Evolutionary conservation across 1,139 yeast species (phyloP), one percentile per base, ranked within the genome.

Genomic region (Pneumocystis wakefieldiae): DNA sequence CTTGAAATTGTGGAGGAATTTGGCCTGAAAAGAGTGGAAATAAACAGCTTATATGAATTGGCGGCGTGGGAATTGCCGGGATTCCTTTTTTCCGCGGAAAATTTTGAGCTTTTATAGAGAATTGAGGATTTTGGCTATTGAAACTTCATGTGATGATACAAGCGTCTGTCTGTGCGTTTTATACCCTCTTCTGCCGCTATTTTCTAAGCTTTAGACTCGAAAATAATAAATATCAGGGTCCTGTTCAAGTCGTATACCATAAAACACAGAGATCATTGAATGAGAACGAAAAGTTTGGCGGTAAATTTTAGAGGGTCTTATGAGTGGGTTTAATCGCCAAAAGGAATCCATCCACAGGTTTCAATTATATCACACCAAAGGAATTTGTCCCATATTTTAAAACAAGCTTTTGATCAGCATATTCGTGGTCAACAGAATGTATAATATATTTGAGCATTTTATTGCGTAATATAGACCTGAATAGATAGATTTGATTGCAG

Each of bases 91-190:
- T 41, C 28, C 17, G 19, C 19, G 19, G 17, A 41, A 17, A 41
- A 7, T 17, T 41, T 17, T n/a, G 19, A 41, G 19, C 1, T 41
- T 41, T 41, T 12, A 17, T 17, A 41, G 53, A 41, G 19, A 41
- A 41, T 41, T 41, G 3, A 41, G 8, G 17, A 17, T 41, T 41
- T 41, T 41, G 19, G 53, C 53, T 19, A 41, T 41, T 41, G 53
- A 41, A 41, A 84, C 96, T 0, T 89, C 97, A 0, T 94, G 99
- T 71, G 99, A 92, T 72, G 99, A 92, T 73, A 82, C 96, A 0
- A 90, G 97, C 68, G 90, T 90, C 1, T 87, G 96, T 0, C 75
- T 92, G 19, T 41, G 35, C 1, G 35, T 32, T 32, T 15, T 41
- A 41, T 41, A 7, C 7, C 3, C 1, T 15, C 19, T 41, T 15